Conservation (phyloP, 306 rosid species). For the Sphenostylis stenocarpa region DNA sequence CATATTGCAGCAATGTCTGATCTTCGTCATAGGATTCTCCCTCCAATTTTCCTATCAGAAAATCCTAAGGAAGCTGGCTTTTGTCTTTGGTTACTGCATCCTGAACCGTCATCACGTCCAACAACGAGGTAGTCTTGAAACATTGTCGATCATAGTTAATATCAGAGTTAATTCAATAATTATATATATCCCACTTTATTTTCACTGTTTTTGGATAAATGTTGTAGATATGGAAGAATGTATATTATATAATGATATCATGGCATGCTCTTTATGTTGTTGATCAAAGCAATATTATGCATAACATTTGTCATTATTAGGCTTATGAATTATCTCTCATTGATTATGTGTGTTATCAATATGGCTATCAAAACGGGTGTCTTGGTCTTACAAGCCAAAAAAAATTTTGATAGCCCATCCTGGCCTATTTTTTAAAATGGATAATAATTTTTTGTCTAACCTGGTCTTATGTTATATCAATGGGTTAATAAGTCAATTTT, state of each 20-base stretch:
- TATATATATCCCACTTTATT: background rate
- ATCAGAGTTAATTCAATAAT: slow-evolving; percentile 1
- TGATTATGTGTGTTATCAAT: background rate
- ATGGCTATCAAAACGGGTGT: no score
- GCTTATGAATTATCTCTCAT: background rate
- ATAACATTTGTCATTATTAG: slow-evolving; percentile 2
- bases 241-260: slow-evolving; percentile 20
- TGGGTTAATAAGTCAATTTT: no score
- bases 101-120: slow-evolving; percentile 85
- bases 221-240: slow-evolving; percentile 4
- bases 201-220: background rate
- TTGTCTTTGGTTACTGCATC: slow-evolving; percentile 93
- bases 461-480: no score
- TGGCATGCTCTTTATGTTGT: slow-evolving; percentile 15
- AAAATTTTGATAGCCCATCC: no score
- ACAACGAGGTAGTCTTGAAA: slow-evolving; percentile 64
- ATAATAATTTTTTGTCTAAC: no score
- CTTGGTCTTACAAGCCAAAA: no score
- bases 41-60: slow-evolving; percentile 77
- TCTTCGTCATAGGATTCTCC: slow-evolving; percentile 82
- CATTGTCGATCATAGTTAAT: slow-evolving; percentile 26
- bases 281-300: slow-evolving; percentile 10
- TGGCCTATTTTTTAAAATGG: no score
- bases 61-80: slow-evolving; percentile 89
- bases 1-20: slow-evolving; percentile 74